These are phyloP conservation scores for Candida xiaguanensis DNA, from an alignment of 805 yeast genomes.

Conservation along the genomic window DNA sequence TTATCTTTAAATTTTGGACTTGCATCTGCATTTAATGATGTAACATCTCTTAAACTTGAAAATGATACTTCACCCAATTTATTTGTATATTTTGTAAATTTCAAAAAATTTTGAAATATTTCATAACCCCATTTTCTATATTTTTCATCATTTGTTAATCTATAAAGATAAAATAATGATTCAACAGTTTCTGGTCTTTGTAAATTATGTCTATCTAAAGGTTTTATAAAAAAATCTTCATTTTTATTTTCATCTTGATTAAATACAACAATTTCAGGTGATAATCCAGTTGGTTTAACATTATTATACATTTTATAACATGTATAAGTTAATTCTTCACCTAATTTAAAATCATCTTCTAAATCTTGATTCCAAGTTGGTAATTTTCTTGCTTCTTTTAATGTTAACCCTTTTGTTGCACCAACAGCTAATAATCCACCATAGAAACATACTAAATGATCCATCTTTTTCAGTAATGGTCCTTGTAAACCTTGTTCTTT, in stretches of 20 bases:
- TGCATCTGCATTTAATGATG: slow-evolving; percentile 32
- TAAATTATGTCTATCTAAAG: slow-evolving; percentile 72
- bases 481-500: slow-evolving; percentile 64
- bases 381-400: slow-evolving; percentile 50
- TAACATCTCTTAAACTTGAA: slow-evolving; percentile 66
- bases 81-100: slow-evolving; percentile 49
- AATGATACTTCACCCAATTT: slow-evolving; percentile 46
- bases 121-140: slow-evolving; percentile 90
- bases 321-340: slow-evolving; percentile 69
- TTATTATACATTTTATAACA: slow-evolving; percentile 84
- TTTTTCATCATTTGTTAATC: slow-evolving; percentile 74
- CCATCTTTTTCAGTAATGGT: slow-evolving; percentile 70
- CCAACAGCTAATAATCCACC: slow-evolving; percentile 89
- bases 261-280: slow-evolving; percentile 89
- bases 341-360: slow-evolving; percentile 65
- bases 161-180: slow-evolving; percentile 73
- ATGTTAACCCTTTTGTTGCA: slow-evolving; percentile 71
- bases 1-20: slow-evolving; percentile 58
- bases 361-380: slow-evolving; percentile 55
- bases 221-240: slow-evolving; percentile 65
- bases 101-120: slow-evolving; percentile 67
- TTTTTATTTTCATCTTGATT: slow-evolving; percentile 46
- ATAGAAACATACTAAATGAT: slow-evolving; percentile 86
- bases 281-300: slow-evolving; percentile 60
- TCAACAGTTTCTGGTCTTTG: slow-evolving; percentile 96